phyloP scores from a whole-genome alignment of 169 alveolate species.

The Theileria annulata region DNA sequence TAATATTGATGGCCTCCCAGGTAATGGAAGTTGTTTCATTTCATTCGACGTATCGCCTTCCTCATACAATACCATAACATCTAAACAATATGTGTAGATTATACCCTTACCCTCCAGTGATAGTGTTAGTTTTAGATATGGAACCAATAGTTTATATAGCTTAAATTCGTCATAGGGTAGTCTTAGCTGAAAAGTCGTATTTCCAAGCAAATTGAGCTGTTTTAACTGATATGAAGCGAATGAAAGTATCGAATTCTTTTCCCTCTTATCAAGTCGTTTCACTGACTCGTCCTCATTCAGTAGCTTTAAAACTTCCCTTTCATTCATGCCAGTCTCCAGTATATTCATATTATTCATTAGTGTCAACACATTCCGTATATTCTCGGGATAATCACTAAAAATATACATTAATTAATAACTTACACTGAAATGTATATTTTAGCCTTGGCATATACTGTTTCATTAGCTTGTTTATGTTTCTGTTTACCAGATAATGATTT shows the following conservation, averaged over 20 bases:
- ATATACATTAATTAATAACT: neutral
- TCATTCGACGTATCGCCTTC: slow-evolving; percentile 60
- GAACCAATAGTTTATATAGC: slow-evolving; percentile 50
- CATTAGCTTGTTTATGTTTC: slow-evolving; percentile 4
- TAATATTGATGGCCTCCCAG: slow-evolving; percentile 77
- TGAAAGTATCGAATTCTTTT: slow-evolving; percentile 81
- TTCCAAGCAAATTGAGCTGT: slow-evolving; percentile 67
- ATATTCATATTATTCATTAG: slow-evolving; percentile 31
- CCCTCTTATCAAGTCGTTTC: slow-evolving; percentile 63
- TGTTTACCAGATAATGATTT: slow-evolving; percentile 39
- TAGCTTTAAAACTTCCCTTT: slow-evolving; percentile 57
- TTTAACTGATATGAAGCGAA: slow-evolving; percentile 83
- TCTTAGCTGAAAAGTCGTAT: slow-evolving; percentile 35
- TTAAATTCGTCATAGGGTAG: slow-evolving; percentile 67
- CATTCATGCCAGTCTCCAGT: slow-evolving; percentile 16
- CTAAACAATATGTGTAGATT: slow-evolving; percentile 49
- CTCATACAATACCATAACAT: slow-evolving; percentile 66
- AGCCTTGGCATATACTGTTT: slow-evolving; percentile 43
- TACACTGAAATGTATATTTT: slow-evolving; percentile 57
- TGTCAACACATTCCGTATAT: slow-evolving; percentile 31
- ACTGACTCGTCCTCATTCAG: slow-evolving; percentile 63
- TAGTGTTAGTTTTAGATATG: slow-evolving; percentile 59
- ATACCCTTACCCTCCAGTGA: slow-evolving; percentile 56
- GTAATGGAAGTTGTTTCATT: slow-evolving; percentile 66
- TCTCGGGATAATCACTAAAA: slow-evolving; percentile 53